phyloP scores from a whole-genome alignment of 768 basidiomycete species.

The Heimioporus sp. region DNA sequence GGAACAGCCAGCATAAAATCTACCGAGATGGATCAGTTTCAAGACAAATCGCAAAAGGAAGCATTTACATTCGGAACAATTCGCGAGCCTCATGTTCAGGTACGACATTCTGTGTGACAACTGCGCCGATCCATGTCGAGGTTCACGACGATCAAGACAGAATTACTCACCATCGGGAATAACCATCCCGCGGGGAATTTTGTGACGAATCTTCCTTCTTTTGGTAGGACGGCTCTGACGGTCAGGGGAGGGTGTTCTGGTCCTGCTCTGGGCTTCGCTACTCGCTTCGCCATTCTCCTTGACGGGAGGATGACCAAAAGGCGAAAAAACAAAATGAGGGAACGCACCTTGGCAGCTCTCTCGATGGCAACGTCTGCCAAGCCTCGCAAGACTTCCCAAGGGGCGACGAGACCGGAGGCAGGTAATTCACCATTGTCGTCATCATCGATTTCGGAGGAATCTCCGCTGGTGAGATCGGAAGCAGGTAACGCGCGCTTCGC shows the following conservation, averaged over 20 bases:
- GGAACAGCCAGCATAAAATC: conserved; percentile 92
- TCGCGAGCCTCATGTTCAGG: conserved; percentile 82
- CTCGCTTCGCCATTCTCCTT: conserved; percentile 72
- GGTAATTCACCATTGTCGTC: conserved; percentile 81
- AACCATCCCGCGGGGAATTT: conserved; percentile 51
- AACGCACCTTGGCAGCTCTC: conserved; percentile 68
- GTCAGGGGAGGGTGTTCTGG: conserved; percentile 72
- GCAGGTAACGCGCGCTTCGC: conserved; percentile 63
- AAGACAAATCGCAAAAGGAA: conserved; percentile 2
- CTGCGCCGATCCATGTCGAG: conserved; percentile 35
- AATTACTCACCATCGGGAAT: conserved; percentile 70
- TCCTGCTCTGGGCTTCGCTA: conserved; percentile 73
- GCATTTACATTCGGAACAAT: conserved; percentile 72
- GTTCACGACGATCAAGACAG: not conserved
- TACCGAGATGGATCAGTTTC: conserved; percentile 29
- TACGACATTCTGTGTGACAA: conserved; percentile 82
- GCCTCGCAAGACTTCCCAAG: conserved; percentile 82
- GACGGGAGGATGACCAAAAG: conserved; percentile 8
- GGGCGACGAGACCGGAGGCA: conserved; percentile 77
- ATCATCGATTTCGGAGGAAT: conserved; percentile 84
- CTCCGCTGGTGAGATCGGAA: conserved; percentile 71
- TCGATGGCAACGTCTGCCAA: conserved; percentile 81
- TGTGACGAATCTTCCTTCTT: conserved; percentile 70
- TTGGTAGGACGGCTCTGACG: conserved; percentile 66
- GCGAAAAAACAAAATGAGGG: not conserved